Evolutionary conservation across 139 green algal genomes (phyloP).

Genomic region (Coccomyxa sp.): DNA sequence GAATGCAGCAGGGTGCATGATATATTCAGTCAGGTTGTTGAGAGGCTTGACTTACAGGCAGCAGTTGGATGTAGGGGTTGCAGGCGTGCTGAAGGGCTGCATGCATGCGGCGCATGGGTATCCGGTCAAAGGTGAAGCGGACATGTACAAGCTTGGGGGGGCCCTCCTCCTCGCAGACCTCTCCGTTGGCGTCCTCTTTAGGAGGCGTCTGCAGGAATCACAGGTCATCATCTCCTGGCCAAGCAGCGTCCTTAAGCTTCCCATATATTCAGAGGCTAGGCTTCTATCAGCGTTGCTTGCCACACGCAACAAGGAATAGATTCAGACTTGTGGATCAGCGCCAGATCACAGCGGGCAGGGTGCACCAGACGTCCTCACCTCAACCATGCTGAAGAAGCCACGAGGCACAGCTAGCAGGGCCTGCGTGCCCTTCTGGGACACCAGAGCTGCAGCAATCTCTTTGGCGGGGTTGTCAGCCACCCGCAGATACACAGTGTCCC

Average conservation of each 20-base stretch:
- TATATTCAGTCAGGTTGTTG: not conserved
- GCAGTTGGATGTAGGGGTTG: not conserved
- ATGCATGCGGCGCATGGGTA: slow-evolving; percentile 32
- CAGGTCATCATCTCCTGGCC: not conserved
- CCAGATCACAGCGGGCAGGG: not conserved
- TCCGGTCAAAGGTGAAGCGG: slow-evolving; percentile 53
- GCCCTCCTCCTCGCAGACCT: not conserved
- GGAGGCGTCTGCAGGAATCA: not conserved
- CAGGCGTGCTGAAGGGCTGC: slow-evolving; percentile 12
- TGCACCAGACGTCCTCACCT: not conserved
- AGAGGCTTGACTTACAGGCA: slow-evolving; percentile 1
- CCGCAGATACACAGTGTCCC: slow-evolving; percentile 35
- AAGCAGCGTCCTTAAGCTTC: not conserved
- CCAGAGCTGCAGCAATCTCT: slow-evolving; percentile 7
- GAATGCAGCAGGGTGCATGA: not conserved
- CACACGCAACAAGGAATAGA: not conserved
- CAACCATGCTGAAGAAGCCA: slow-evolving; percentile 12
- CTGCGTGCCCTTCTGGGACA: not conserved
- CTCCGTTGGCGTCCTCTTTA: not conserved
- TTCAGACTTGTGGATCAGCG: not conserved
- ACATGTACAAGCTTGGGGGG: slow-evolving; percentile 35
- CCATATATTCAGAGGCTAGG: not conserved
- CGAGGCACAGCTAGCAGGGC: slow-evolving; percentile 14
- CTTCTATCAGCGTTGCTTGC: not conserved
- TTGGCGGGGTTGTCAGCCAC: not conserved